These are phyloP conservation scores for Stentor coeruleus DNA, from an alignment of 73 alveolate genomes.

Conservation along the genomic window DNA sequence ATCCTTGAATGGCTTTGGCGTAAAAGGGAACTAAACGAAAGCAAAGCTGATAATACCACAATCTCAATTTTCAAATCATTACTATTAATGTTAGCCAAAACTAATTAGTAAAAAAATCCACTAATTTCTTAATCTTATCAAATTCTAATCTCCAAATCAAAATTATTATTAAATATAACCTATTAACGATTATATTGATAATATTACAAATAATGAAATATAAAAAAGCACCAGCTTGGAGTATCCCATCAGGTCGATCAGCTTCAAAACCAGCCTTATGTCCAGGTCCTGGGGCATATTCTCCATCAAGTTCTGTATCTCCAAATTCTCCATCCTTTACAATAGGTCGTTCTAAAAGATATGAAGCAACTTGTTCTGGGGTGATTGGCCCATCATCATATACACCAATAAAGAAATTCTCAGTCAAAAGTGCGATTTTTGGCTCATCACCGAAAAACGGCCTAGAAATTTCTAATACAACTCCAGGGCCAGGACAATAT, in stretches of 20 bases:
- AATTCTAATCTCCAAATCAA: not conserved
- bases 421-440: not conserved
- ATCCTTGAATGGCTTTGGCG: conserved; percentile 18
- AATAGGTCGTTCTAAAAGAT: not conserved
- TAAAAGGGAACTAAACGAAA: not conserved
- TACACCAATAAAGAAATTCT: no score
- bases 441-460: not conserved
- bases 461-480: not conserved
- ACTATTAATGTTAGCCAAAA: not conserved
- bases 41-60: not conserved
- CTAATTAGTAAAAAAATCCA: not conserved
- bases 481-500: conserved; percentile 18
- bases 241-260: not conserved
- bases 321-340: not conserved
- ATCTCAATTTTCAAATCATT: not conserved
- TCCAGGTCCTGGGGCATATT: conserved; percentile 19
- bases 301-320: not conserved
- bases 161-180: not conserved
- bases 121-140: no score
- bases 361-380: no score
- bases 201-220: not conserved
- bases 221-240: not conserved
- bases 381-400: not conserved
- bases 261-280: not conserved
- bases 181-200: no score